Evolutionary conservation across 805 yeast species (phyloP), one percentile per base, ranked within the genome.

Genomic region (Schwanniomyces polymorphus): DNA sequence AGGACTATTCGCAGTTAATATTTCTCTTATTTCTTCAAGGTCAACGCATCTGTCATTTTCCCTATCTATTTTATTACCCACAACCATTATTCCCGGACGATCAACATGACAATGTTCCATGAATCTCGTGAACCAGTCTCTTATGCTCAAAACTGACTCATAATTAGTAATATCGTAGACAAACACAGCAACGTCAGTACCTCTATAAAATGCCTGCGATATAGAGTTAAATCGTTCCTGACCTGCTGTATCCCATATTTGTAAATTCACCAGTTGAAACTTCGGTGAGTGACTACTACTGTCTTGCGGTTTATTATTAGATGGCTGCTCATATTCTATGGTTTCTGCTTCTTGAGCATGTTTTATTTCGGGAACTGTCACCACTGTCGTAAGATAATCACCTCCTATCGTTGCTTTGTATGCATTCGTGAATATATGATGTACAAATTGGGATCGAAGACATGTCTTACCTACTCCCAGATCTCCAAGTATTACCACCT

Each of bases 381-480:
- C 60, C 25, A 65, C 65, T 18, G 78, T 68, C 2, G 84, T 78
- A 42, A 81, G 60, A 57, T 76, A 81, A 53, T 81, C 85, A 1
- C 82, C 84, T 9, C 85, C 85, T 4, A 80, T 77, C 7, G 85
- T 79, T 37, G 84, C 83, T 56, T 77, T 72, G 57, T 81, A 81
- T 9, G 80, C 81, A 52, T 73, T 75, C 47, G 81, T 72, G 57
- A 81, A 81, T 35, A 76, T 69, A 46, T 76, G 82, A 52, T 80
- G 81, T 6, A 80, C 73, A 56, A 75, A 78, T 56, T 80, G 85
- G 3, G 80, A 67, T 43, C 85, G 63, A 4, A 81, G 61, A 43
- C 84, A 79, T 11, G 85, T 81, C 53, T 81, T 81, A 4, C 85
- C 85, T 12, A 81, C 85, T 3, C 81, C 79, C 63, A 76, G 79